A percentile compares a stretch with the other conserved stretches of the same genome.
phyloP scores from a whole-genome alignment of 2,329 filamentous ascomycete genomes.

The Pseudogymnoascus sp. region DNA sequence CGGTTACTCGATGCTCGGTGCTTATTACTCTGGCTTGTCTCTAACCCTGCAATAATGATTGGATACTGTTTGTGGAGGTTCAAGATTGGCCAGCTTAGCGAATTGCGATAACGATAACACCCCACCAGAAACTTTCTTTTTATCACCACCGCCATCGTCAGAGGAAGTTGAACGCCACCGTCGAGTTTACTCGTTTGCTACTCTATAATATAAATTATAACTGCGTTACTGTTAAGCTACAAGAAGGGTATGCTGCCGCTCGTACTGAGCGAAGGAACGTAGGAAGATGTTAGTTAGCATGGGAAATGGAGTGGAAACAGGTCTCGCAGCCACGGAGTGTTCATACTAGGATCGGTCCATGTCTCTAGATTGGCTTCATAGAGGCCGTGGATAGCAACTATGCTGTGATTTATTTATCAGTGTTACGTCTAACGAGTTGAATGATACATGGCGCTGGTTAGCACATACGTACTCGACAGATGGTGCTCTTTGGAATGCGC shows the following conservation, averaged over 20 bases:
- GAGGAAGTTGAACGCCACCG: too few species aligned
- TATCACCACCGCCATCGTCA: too few species aligned
- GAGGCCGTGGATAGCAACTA: slow-evolving; percentile 31
- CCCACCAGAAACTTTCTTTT: too few species aligned
- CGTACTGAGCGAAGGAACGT: not conserved
- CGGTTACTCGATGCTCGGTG: too few species aligned
- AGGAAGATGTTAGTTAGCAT: not conserved
- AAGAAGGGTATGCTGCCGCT: not conserved
- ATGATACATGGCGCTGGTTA: not conserved
- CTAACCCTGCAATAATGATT: too few species aligned
- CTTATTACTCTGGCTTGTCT: too few species aligned
- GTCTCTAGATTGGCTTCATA: slow-evolving; percentile 23
- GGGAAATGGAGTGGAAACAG: slow-evolving; percentile 19
- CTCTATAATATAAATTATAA: not conserved
- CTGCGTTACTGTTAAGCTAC: not conserved
- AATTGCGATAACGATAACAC: too few species aligned
- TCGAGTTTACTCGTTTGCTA: too few species aligned
- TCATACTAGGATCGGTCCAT: slow-evolving; percentile 23
- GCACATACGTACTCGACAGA: not conserved
- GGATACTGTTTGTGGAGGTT: too few species aligned
- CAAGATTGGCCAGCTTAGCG: too few species aligned
- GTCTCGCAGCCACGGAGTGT: slow-evolving; percentile 27
- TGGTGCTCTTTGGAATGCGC: not conserved
- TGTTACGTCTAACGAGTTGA: not conserved
- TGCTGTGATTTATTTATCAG: slow-evolving; percentile 17